Base-by-base conservation (phyloP, 768 basidiomycete genomes). In the Xerocomus potaroensis region DNA sequence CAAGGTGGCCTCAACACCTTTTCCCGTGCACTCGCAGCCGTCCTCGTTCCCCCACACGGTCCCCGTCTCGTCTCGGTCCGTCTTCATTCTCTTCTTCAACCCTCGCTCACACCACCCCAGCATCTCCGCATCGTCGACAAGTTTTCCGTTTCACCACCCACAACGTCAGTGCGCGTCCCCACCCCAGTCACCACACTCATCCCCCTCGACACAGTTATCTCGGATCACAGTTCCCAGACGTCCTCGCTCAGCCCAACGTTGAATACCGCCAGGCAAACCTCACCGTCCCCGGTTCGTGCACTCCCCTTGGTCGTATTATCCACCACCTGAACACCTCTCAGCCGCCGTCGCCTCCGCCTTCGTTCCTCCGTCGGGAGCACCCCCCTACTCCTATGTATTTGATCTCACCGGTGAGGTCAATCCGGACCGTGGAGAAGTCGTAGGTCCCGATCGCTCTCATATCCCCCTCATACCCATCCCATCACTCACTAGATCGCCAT, bases 191-290 rank as follows among this genome's bases (percentile, higher is more conserved):
- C 39, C 14, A 31, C 33, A 36, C 50, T 50, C 10, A 56, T 34
- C 31, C 40, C 15, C 47, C 39, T 47, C 21, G 29, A 41, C 38
- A 9, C 53, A 91, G 89, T 26, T 92, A 91, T 64, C 75, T 91
- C 55, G 87, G 89, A 11, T 69, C 80, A 14, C 79, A 84, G 53
- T 91, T 93, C 58, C 77, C 82, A 34, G 69, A 81, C 47, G 68
- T 87, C 23, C 72, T 92, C n/a, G 66, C 74, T 44, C 81, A 81
- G 45, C 75, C 82, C 8, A 68, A 78, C 46, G 83, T 91, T 16
- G 84, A 91, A 65, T 93, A 93, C 59, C 77, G 76, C 39, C 91
- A 93, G 62, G 82, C 77, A 23, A 93, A 93, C 62, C 67, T 93
- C 46, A 89, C 85, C 24, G 75, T 87, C 41, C 66, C 83, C 24